These are phyloP conservation scores for Odontarrhena argentea DNA, from an alignment of 345 rosid species.

Conservation along the genomic window DNA sequence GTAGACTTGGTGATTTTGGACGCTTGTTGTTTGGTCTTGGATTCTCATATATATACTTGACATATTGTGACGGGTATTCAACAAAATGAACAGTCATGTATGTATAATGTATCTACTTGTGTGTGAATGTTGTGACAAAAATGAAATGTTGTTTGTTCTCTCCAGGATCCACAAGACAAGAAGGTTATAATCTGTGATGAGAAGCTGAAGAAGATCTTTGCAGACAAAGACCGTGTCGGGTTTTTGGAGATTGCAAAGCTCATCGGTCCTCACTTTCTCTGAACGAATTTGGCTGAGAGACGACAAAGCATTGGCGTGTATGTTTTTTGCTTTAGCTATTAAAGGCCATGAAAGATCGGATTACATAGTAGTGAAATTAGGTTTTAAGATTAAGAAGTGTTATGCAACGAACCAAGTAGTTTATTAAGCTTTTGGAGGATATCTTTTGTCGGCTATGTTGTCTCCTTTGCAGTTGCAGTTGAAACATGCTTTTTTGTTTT, in stretches of 20 bases:
- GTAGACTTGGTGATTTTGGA: neutral
- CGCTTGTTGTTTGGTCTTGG: slow-evolving; percentile 4
- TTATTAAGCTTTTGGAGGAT: slow-evolving; percentile 15
- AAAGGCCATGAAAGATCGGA: slow-evolving; percentile 20
- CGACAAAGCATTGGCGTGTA: slow-evolving; percentile 21
- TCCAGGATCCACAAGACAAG: slow-evolving; percentile 84
- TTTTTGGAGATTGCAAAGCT: slow-evolving; percentile 88
- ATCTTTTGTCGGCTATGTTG: slow-evolving; percentile 28
- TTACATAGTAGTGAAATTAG: slow-evolving; percentile 34
- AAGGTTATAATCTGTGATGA: slow-evolving; percentile 83
- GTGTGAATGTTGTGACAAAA: slow-evolving; percentile 10
- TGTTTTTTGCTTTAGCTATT: slow-evolving; percentile 28
- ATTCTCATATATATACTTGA: neutral
- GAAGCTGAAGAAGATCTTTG: slow-evolving; percentile 94
- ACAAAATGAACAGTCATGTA: neutral
- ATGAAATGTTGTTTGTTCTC: slow-evolving; percentile 14
- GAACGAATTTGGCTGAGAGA: slow-evolving; percentile 29
- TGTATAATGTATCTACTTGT: neutral
- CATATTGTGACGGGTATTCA: slow-evolving; percentile 4
- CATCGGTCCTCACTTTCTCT: slow-evolving; percentile 87
- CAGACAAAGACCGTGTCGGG: slow-evolving; percentile 73
- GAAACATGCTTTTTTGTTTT: slow-evolving; percentile 3
- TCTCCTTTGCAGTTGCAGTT: slow-evolving; percentile 20
- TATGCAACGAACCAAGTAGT: slow-evolving; percentile 33
- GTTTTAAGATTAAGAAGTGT: slow-evolving; percentile 17